Evolutionary conservation across 108 stramenopile genomes (phyloP).

Genomic region (Bacterosira constricta): DNA sequence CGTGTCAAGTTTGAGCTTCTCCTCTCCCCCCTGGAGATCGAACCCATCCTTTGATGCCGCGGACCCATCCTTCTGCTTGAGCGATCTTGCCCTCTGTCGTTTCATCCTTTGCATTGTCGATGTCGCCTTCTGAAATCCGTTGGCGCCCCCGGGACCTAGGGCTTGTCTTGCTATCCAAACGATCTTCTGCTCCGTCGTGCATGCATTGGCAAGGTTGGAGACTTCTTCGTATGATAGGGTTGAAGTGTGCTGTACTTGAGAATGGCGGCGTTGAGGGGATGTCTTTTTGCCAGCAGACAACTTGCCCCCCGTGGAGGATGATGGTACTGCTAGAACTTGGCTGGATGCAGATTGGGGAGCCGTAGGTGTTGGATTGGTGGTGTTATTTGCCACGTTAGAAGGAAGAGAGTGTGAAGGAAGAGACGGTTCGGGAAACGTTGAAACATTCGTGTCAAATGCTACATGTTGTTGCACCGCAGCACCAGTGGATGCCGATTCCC

Average conservation of each 20-base stretch:
- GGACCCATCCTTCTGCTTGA: constrained; percentile 41
- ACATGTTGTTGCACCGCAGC: too few relatives aligned
- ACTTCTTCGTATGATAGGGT: constrained; percentile 32
- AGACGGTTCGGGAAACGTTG: background rate
- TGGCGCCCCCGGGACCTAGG: constrained; percentile 65
- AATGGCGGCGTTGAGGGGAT: background rate
- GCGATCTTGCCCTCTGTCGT: constrained; percentile 73
- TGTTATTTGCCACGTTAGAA: too few relatives aligned
- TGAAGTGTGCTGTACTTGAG: constrained; percentile 2
- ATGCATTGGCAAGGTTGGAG: constrained; percentile 36
- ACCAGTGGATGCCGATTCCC: background rate
- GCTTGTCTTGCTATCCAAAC: constrained; percentile 65
- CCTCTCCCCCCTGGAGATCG: too few relatives aligned
- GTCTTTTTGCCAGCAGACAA: background rate
- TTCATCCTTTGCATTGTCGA: constrained; percentile 74
- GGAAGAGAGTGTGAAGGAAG: too few relatives aligned
- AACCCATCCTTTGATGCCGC: background rate
- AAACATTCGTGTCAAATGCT: background rate
- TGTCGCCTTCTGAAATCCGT: constrained; percentile 77
- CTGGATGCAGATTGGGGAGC: constrained; percentile 8
- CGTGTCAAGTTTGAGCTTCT: constrained; percentile 54
- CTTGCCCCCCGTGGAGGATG: constrained; percentile 7
- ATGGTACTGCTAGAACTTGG: background rate
- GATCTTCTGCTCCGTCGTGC: constrained; percentile 57
- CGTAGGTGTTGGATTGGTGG: background rate